Evolutionary conservation across 139 green algal genomes (phyloP).

Genomic region (Chlamydomonas schloesseri): DNA sequence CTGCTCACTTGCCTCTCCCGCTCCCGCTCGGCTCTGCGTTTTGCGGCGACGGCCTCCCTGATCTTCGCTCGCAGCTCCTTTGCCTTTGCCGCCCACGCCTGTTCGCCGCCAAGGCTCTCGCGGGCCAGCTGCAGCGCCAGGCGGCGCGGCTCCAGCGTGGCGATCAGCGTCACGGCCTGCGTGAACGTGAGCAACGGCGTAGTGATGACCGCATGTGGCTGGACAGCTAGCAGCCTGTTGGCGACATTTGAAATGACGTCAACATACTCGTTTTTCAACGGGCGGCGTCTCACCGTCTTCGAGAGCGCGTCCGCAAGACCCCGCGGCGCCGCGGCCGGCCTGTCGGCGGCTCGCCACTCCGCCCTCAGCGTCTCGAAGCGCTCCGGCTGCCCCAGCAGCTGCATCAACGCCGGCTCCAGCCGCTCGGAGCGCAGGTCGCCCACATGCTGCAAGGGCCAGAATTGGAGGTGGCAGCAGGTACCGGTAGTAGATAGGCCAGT

Average conservation of each 20-base stretch:
- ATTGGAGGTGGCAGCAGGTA: too few relatives aligned
- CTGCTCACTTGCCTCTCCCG: not conserved
- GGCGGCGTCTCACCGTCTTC: conserved; percentile 29
- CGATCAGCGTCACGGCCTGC: conserved; percentile 55
- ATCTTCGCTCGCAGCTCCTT: conserved; percentile 1
- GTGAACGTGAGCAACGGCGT: too few relatives aligned
- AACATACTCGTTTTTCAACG: too few relatives aligned
- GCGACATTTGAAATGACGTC: too few relatives aligned
- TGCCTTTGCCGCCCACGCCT: conserved; percentile 35
- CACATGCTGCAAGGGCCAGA: conserved; percentile 33
- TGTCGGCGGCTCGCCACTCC: conserved; percentile 11
- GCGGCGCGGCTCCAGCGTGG: conserved; percentile 28
- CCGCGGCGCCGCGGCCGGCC: not conserved
- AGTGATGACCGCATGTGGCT: too few relatives aligned
- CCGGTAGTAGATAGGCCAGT: too few relatives aligned
- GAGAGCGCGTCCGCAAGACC: conserved; percentile 40
- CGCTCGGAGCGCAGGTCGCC: conserved; percentile 30
- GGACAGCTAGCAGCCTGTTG: too few relatives aligned
- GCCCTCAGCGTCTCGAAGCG: conserved; percentile 14
- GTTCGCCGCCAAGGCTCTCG: not conserved
- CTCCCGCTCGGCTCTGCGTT: conserved; percentile 9
- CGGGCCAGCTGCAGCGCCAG: conserved; percentile 62
- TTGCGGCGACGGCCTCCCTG: conserved; percentile 5
- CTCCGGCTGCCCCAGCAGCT: not conserved
- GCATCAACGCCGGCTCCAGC: conserved; percentile 43